These are phyloP conservation scores for Cryphonectria radicalis DNA, from an alignment of 2,329 filamentous ascomycete species.

Conservation along the genomic window DNA sequence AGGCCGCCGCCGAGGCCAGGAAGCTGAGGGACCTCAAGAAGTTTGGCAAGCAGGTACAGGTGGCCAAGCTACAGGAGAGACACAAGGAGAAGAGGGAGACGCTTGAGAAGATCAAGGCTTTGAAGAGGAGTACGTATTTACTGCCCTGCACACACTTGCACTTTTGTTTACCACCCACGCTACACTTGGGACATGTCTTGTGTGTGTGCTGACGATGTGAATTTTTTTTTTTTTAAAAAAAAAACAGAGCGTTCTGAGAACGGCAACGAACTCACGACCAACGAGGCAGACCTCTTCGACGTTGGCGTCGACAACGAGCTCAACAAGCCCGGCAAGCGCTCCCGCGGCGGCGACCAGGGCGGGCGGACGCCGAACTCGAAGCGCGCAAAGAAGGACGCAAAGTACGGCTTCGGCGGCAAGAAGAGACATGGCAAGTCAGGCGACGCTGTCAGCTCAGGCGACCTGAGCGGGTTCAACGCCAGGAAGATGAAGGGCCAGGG, in stretches of 20 bases:
- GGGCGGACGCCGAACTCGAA: conserved; percentile 64
- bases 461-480: conserved; percentile 78
- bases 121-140: conserved; percentile 90
- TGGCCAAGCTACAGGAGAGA: conserved; percentile 93
- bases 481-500: conserved; percentile 79
- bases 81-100: conserved; percentile 91
- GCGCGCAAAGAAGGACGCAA: conserved; percentile 90
- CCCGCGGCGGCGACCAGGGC: conserved; percentile 39
- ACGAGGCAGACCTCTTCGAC: conserved; percentile 89
- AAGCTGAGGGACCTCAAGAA: conserved; percentile 96
- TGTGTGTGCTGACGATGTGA: neutral
- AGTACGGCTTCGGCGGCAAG: conserved; percentile 95
- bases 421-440: conserved; percentile 91
- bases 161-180: too few relatives aligned
- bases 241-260: conserved; percentile 79
- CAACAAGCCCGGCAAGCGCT: conserved; percentile 49
- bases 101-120: conserved; percentile 89
- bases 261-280: conserved; percentile 63
- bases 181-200: neutral
- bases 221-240: neutral
- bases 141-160: neutral
- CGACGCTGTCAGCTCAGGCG: conserved; percentile 80
- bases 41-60: conserved; percentile 97
- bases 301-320: conserved; percentile 77
- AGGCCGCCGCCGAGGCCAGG: conserved; percentile 87